Base-by-base conservation (phyloP, 2,329 filamentous ascomycete species). In the Nothophoma quercina region DNA sequence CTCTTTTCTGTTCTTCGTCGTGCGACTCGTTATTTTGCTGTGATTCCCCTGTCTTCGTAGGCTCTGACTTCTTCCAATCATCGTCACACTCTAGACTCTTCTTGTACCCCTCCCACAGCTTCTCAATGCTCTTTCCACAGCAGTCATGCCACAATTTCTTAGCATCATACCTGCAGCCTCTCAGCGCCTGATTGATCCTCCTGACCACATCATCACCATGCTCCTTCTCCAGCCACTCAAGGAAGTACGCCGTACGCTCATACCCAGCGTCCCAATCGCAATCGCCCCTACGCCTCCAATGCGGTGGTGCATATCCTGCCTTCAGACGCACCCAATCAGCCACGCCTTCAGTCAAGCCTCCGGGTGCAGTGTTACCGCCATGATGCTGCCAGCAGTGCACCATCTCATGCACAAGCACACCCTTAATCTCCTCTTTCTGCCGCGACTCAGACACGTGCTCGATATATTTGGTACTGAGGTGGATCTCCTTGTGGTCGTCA, bases 331-430 rank as follows among this genome's bases (percentile, higher is more conserved):
- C 93, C 85, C 91, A 98, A 75, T 98, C 95, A 16, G 93, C 93
- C 45, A 98, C 85, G 0, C 93, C 93, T 75, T 98, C 93, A 49
- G 96, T 88, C 38, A 98, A 75, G 0, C 95, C 95, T 0, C 88
- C 88, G 2, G 77, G 74, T 34, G 85, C 77, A 4, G 75, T 77
- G 0, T 78, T 79, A 8, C 74, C 78, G 2, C 81, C 88, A 63
- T 91, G 88, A 75, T 90, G 89, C 74, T 98, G 93, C 77, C 89
- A 96, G 76, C 92, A 97, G 77, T 98, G 95, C 12, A 98, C 93
- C 56, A 97, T 87, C 76, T 98, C 93, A 71, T 98, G 93, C 1
- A 89, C 88, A 16, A 98, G 74, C 0, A 98, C 92, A 32, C 95
- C 95, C 15, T 84, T 77, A 53, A 97, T 85, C 77, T 98, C 91